Base-by-base conservation (phyloP, 148 eudicot genomes). In the Persicaria tinctoria region DNA sequence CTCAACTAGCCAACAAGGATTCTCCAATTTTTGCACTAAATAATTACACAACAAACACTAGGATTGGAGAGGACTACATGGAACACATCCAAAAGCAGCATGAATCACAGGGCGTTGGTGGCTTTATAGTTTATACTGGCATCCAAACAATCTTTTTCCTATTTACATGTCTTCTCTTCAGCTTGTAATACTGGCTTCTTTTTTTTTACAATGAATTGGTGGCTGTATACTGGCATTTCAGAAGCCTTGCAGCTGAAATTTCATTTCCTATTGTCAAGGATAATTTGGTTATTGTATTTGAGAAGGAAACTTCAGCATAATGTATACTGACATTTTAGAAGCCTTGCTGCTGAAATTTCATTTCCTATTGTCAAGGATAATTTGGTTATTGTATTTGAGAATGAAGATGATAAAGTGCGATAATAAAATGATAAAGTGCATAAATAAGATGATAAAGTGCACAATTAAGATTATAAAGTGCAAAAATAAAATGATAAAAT, bases 171-270 rank as follows among this genome's bases (percentile, higher is more conserved):
- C 60, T 63, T 45, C 71, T 63, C 71, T 50, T 76, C 69, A 87
- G 90, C 90, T 87, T 83, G 90, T 87, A 72, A 87, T 87, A 76
- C 57, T 87, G 78, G 85, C 90, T 76, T 81, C 88, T 51, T 87
- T 85, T 73, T 76, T 87, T 38, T 79, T n/a, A 85, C 32, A 87
- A 87, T 78, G 90, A 87, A 41, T 64, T 87, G 78, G 85, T 76
- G 73, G 88, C 84, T 72, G 82, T 87, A 18, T 87, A 87, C 82
- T 85, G 88, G 63, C 85, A 87, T 77, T 85, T 85, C 74, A 84
- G 90, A 79, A 87, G 90, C 74, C 83, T 87, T 70, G 90, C 90
- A 46, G 85, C 84, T 5, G 90, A 87, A 55, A 69, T 81, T 54
- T 82, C 90, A 17, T 87, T 85, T 74, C 74, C 84, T 57, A 87